Evolutionary conservation across 1,284 basidiomycete genomes (phyloP).

Genomic region (Malassezia brasiliensis): DNA sequence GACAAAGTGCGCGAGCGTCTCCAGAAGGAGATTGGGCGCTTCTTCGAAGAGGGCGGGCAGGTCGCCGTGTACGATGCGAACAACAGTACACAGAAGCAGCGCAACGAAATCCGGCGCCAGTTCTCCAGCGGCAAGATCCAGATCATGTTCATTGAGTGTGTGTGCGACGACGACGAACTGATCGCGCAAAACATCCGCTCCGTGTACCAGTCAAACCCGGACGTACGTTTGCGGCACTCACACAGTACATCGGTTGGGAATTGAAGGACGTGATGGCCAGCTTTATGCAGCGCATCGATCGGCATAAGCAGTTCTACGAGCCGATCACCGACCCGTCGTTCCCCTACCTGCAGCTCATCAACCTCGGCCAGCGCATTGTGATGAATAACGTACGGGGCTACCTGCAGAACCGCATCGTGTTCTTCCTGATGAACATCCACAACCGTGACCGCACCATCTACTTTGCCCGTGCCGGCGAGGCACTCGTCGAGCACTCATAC

Average conservation of each 20-base stretch:
- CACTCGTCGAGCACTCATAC: constrained; percentile 91
- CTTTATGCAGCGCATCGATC: constrained; percentile 77
- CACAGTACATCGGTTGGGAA: constrained; percentile 74
- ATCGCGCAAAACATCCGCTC: constrained; percentile 80
- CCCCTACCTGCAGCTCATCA: constrained; percentile 91
- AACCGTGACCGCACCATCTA: constrained; percentile 69
- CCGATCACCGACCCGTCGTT: constrained; percentile 62
- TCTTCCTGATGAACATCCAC: constrained; percentile 98
- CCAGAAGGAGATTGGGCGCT: constrained; percentile 80
- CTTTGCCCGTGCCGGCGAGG: constrained; percentile 45
- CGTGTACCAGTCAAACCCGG: constrained; percentile 8
- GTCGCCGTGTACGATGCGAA: constrained; percentile 99
- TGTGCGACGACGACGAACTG: constrained; percentile 63
- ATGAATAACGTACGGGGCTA: constrained; percentile 73
- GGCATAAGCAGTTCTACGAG: constrained; percentile 80
- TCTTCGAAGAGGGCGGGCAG: constrained; percentile 66
- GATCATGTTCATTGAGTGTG: constrained; percentile 67
- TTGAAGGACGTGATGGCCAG: constrained; percentile 81
- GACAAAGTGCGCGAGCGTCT: constrained; percentile 66
- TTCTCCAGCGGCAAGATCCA: constrained; percentile 69
- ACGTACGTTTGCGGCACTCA: constrained; percentile 50
- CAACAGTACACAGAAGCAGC: constrained; percentile 65
- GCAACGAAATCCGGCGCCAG: constrained; percentile 67
- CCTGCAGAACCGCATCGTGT: constrained; percentile 76
- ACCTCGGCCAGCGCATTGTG: constrained; percentile 58